Conservation (phyloP, 1,284 basidiomycete genomes). For the Violaceomyces palustris region DNA sequence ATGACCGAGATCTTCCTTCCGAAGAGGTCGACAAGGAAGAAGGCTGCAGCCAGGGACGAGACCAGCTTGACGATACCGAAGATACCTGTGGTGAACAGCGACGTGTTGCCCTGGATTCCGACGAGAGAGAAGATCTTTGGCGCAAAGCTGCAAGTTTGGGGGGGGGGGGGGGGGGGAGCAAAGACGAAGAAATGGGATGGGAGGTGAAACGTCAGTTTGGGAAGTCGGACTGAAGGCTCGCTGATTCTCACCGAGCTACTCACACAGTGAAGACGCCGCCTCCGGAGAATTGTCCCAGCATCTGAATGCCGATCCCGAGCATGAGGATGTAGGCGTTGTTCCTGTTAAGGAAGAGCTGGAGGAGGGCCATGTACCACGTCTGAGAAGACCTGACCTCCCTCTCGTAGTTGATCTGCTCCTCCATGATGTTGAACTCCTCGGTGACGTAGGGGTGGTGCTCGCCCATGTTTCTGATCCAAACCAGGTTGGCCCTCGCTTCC, state of each 20-base stretch:
- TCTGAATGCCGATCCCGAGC: constrained; percentile 31
- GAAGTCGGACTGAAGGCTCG: too few relatives aligned
- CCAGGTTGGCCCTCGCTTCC: constrained; percentile 21
- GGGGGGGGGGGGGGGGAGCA: too few relatives aligned
- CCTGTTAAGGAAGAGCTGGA: constrained; percentile 19
- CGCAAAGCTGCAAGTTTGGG: constrained; percentile 21
- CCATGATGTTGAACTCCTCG: constrained; percentile 29
- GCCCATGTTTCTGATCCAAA: constrained; percentile 26
- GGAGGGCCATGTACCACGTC: constrained; percentile 8
- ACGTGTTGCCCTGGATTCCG: constrained; percentile 27
- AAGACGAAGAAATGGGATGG: too few relatives aligned
- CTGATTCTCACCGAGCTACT: too few relatives aligned
- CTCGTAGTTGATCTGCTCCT: constrained; percentile 19
- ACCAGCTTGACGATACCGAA: constrained; percentile 40
- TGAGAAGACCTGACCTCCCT: constrained; percentile 1
- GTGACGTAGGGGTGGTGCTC: constrained; percentile 17
- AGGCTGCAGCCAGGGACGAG: constrained; percentile 26
- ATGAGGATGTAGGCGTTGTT: constrained; percentile 30
- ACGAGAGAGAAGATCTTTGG: constrained; percentile 31
- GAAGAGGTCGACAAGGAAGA: constrained; percentile 35
- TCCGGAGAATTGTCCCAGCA: constrained; percentile 33
- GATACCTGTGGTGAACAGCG: constrained; percentile 29
- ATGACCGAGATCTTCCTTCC: constrained; percentile 30
- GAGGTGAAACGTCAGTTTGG: too few relatives aligned
- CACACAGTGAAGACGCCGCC: constrained; percentile 29